Conservation (phyloP, 305 asterid species). For the Salvia sclarea region DNA sequence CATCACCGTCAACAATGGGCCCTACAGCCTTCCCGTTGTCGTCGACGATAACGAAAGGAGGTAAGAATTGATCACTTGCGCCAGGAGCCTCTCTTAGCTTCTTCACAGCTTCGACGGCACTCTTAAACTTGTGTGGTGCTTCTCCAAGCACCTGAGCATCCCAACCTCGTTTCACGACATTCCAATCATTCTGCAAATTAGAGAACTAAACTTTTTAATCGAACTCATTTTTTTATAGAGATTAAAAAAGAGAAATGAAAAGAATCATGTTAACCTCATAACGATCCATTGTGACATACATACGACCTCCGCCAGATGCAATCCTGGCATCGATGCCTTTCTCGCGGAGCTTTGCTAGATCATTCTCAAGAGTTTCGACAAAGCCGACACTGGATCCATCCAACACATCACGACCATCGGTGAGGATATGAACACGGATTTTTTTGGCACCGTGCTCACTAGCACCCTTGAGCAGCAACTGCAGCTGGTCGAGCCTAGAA, state of each 20-base stretch:
- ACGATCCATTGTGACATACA: slow-evolving; percentile 96
- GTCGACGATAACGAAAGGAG: slow-evolving; percentile 89
- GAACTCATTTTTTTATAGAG: too few relatives aligned
- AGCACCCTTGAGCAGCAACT: slow-evolving; percentile 87
- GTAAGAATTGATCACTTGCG: slow-evolving; percentile 70
- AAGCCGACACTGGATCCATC: slow-evolving; percentile 89
- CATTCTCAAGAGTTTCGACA: slow-evolving; percentile 75
- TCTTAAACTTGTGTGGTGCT: slow-evolving; percentile 86
- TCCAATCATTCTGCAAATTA: slow-evolving; percentile 85
- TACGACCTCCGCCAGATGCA: slow-evolving; percentile 98
- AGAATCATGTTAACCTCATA: slow-evolving; percentile 59
- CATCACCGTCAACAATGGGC: slow-evolving; percentile 92
- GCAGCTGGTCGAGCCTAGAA: slow-evolving; percentile 86
- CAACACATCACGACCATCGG: slow-evolving; percentile 94
- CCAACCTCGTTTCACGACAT: slow-evolving; percentile 90
- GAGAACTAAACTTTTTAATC: too few relatives aligned
- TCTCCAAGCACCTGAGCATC: slow-evolving; percentile 99
- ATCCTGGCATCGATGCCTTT: slow-evolving; percentile 79
- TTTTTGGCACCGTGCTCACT: slow-evolving; percentile 85
- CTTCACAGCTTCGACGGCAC: slow-evolving; percentile 81
- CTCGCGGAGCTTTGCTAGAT: slow-evolving; percentile 68
- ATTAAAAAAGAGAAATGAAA: neutral
- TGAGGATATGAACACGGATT: slow-evolving; percentile 83
- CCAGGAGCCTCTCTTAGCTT: slow-evolving; percentile 72
- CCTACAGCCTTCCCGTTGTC: slow-evolving; percentile 85